Evolutionary conservation across 768 basidiomycete genomes (phyloP).

Genomic region (Termitomyces sp.): DNA sequence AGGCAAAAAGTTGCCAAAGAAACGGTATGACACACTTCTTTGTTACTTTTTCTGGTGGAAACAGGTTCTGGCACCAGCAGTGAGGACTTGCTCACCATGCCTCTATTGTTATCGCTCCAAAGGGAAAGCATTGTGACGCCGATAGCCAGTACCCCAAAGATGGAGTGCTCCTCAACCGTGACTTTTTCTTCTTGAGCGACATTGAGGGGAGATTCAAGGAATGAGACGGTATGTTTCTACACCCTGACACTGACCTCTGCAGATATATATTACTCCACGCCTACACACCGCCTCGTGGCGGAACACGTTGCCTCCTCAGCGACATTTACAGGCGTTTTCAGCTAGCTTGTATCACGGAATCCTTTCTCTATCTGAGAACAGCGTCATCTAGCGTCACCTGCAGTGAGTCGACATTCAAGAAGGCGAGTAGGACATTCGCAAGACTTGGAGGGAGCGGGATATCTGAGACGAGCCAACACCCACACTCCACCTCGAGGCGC

Average conservation of each 20-base stretch:
- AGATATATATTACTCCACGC: neutral
- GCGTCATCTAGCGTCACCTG: neutral
- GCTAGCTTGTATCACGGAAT: neutral
- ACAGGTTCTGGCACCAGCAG: too few species aligned
- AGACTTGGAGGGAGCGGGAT: neutral
- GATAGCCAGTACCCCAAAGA: neutral
- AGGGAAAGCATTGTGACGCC: neutral
- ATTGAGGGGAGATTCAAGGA: neutral
- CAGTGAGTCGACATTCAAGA: neutral
- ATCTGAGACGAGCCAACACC: neutral
- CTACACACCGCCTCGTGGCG: neutral
- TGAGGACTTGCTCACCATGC: neutral
- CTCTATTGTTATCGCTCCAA: neutral
- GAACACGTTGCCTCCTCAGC: neutral
- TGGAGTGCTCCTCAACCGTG: neutral
- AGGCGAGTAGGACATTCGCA: too few species aligned
- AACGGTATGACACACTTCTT: too few species aligned
- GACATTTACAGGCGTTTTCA: neutral
- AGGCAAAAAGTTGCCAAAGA: too few species aligned
- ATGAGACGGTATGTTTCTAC: neutral
- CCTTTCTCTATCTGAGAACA: neutral
- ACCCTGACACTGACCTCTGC: neutral
- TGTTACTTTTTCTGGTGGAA: too few species aligned
- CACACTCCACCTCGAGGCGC: neutral
- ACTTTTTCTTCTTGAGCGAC: too few species aligned